Conservation (phyloP, 2,329 filamentous ascomycete genomes). For the Cyclaneusma minus region DNA sequence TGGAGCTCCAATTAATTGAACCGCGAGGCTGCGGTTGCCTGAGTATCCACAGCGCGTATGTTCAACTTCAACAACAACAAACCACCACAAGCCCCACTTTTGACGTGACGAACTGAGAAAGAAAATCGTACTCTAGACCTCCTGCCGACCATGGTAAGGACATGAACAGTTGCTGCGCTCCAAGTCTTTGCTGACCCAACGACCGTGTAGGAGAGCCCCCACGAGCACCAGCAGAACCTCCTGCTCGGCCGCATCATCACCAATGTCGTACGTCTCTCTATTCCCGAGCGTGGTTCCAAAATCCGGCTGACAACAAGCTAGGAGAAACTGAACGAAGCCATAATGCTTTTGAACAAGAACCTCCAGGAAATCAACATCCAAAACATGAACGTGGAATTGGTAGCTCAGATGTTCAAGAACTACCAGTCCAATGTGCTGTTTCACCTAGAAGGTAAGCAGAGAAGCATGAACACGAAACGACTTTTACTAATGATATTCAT, state of each 20-base stretch:
- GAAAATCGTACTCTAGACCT: no score
- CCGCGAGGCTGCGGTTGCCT: no score
- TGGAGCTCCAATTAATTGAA: no score
- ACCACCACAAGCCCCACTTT: no score
- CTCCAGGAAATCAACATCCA: slow-evolving; percentile 95
- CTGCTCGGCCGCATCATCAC: slow-evolving; percentile 90
- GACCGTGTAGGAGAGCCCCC: slow-evolving; percentile 65
- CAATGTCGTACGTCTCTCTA: slow-evolving; percentile 61
- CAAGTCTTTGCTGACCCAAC: not conserved
- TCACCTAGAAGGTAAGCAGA: slow-evolving; percentile 72
- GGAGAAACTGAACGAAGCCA: slow-evolving; percentile 95
- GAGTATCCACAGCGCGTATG: no score
- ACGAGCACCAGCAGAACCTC: slow-evolving; percentile 92
- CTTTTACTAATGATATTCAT: slow-evolving; percentile 8
- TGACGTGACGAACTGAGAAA: no score
- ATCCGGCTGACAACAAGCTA: slow-evolving; percentile 21
- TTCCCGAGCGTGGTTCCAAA: slow-evolving; percentile 1
- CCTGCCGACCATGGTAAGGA: no score
- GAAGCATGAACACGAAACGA: slow-evolving; percentile 3
- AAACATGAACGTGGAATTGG: slow-evolving; percentile 97
- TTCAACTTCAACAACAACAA: no score
- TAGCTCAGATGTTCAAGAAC: slow-evolving; percentile 99
- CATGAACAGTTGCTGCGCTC: no score
- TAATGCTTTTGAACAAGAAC: slow-evolving; percentile 83
- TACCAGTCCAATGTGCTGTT: slow-evolving; percentile 97